These are phyloP conservation scores for Pyropia yezoensis DNA, from an alignment of 23 red algal genomes.

Conservation along the genomic window DNA sequence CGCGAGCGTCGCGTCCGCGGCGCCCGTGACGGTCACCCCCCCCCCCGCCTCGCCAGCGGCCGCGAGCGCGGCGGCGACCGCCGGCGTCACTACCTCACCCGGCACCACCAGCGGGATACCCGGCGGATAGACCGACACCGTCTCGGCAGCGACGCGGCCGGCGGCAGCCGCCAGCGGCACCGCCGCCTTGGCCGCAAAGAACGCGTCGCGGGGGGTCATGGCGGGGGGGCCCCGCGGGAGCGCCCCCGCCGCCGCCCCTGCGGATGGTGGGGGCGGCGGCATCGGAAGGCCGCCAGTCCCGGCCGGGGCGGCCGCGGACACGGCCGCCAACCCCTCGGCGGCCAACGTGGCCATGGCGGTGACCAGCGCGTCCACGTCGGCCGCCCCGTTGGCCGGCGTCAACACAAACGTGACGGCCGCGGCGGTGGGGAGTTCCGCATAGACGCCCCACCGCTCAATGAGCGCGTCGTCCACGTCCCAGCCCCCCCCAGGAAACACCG, in stretches of 20 bases:
- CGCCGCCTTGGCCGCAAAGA: conserved; percentile 10
- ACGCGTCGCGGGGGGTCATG: conserved; percentile 52
- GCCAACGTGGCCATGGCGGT: conserved; percentile 23
- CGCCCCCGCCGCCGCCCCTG: background rate
- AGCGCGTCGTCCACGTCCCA: conserved; percentile 73
- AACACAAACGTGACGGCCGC: conserved; percentile 52
- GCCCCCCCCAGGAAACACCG: conserved; percentile 22
- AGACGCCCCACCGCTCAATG: conserved; percentile 78
- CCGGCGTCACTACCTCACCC: conserved; percentile 59
- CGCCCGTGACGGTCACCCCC: conserved; percentile 1
- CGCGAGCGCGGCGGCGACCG: background rate
- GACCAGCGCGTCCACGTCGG: conserved; percentile 62
- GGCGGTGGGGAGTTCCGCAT: conserved; percentile 75
- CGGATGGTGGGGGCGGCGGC: background rate
- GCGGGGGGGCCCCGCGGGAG: background rate
- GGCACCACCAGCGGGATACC: conserved; percentile 83
- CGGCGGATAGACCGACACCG: conserved; percentile 83
- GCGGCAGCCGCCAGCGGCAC: conserved; percentile 19
- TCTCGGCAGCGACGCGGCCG: conserved; percentile 45
- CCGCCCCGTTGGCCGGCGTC: conserved; percentile 42
- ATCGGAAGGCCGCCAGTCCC: background rate
- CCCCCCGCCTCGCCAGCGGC: background rate
- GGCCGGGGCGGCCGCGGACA: background rate
- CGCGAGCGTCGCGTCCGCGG: conserved; percentile 1
- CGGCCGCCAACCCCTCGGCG: background rate